Evolutionary conservation across 2,329 filamentous ascomycete genomes (phyloP), one percentile per base, ranked within the genome.

Genomic region (Stachybotrys echinatus): DNA sequence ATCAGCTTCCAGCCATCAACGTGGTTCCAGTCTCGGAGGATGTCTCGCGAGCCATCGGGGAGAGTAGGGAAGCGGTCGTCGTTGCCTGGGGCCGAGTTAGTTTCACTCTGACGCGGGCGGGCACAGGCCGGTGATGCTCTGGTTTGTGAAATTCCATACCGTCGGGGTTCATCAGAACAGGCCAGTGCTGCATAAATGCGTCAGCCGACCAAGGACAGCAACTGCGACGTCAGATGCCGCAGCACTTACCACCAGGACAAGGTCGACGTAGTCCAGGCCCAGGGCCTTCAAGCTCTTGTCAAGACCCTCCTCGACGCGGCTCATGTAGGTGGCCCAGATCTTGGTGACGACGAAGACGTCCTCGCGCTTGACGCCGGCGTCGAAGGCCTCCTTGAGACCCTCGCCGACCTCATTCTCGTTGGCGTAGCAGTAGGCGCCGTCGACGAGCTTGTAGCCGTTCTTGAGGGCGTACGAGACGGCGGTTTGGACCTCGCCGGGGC

Each of bases 271-370:
- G 56, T 90, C 86, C 45, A 94, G 73, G 2, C 88, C 87, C 34
- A 95, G 73, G 52, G 79, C 77, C 70, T 85, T 80, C 65, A 94
- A 74, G 61, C 84, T 88, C 76, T 85, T 84, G 56, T 89, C 81
- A 34, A 94, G 76, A 34, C 79, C 83, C 60, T 86, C 73, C 68
- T 87, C 84, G 6, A 83, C 83, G 6, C 84, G 77, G 34, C 80
- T 81, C 67, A 87, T 85, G 73, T 88, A 92, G 47, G 87, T 89
- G 62, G 84, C 86, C 88, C 89, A 95, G 37, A 92, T 79, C 77
- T 95, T 95, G 61, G 85, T 89, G 49, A 89, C 88, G 52, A 95
- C 81, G 71, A 94, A 95, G 54, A 95, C 71, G 51, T 95, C 88
- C 65, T 87, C 81, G 53, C 89, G 81, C 77, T 85, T 87, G 59